phyloP scores from a whole-genome alignment of 371 early-diverging fungal species.

The Actinomortierella ambigua region DNA sequence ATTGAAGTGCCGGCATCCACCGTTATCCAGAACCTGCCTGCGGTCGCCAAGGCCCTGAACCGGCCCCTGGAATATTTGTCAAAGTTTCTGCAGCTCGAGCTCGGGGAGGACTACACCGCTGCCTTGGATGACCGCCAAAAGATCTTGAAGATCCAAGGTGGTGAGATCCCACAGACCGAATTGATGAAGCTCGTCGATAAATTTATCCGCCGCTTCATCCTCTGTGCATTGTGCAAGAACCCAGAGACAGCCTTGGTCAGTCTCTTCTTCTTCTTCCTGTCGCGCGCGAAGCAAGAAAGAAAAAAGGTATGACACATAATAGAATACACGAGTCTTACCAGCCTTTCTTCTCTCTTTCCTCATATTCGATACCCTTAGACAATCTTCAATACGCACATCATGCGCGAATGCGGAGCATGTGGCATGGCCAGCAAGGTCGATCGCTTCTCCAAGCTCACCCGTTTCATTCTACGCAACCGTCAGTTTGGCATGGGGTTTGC shows the following conservation, averaged over 20 bases:
- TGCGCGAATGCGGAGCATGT: constrained; percentile 46
- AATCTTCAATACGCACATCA: constrained; percentile 32
- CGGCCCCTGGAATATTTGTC: constrained; percentile 39
- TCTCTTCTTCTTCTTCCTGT: too few relatives aligned
- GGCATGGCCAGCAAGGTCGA: constrained; percentile 35
- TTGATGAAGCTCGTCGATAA: constrained; percentile 37
- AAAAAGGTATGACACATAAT: too few relatives aligned
- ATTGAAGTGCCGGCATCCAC: constrained; percentile 44
- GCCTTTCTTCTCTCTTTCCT: too few relatives aligned
- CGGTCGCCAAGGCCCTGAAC: constrained; percentile 35
- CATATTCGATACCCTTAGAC: constrained; percentile 8
- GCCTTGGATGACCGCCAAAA: constrained; percentile 30
- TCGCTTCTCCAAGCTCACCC: constrained; percentile 38
- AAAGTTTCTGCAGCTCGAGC: constrained; percentile 37
- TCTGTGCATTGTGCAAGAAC: constrained; percentile 38
- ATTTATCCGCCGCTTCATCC: constrained; percentile 42
- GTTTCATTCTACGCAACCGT: constrained; percentile 30
- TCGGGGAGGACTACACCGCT: constrained; percentile 13
- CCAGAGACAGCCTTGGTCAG: constrained; percentile 33
- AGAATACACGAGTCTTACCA: too few relatives aligned
- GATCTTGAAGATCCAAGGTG: constrained; percentile 30
- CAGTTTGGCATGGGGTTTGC: constrained; percentile 35
- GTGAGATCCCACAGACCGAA: constrained; percentile 20
- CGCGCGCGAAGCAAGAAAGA: too few relatives aligned
- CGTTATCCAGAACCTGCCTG: constrained; percentile 32